Percentiles rank a stretch among this genome's conserved stretches.
Evolutionary conservation across 371 early-diverging fungal genomes (phyloP).

Genomic region (Nosema muscidifuracis): DNA sequence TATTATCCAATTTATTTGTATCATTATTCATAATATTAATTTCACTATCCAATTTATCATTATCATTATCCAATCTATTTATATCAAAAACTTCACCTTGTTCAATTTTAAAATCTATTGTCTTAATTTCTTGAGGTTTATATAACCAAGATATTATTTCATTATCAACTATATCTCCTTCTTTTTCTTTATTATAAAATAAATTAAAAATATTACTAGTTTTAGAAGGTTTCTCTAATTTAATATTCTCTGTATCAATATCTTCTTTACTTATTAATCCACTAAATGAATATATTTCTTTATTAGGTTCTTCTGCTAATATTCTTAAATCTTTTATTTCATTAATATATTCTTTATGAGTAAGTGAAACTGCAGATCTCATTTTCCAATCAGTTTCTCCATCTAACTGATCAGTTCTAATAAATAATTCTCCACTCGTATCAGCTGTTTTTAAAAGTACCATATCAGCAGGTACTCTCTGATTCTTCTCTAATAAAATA

Average conservation of each 20-base stretch:
- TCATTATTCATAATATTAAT: too few relatives aligned
- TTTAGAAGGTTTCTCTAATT: conserved; percentile 2
- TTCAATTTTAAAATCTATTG: too few relatives aligned
- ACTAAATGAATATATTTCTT: conserved; percentile 85
- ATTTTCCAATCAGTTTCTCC: conserved; percentile 99
- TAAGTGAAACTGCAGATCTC: conserved; percentile 52
- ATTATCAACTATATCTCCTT: neutral
- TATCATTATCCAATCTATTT: too few relatives aligned
- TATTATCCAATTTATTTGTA: too few relatives aligned
- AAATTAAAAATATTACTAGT: neutral
- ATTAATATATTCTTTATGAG: conserved; percentile 15
- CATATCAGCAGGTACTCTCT: conserved; percentile 83
- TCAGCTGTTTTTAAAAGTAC: conserved; percentile 71
- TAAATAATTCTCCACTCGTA: conserved; percentile 76
- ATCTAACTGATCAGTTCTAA: conserved; percentile 95
- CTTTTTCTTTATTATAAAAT: conserved; percentile 1
- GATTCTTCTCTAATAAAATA: conserved; percentile 77
- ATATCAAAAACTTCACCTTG: too few relatives aligned
- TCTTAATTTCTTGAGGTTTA: too few relatives aligned
- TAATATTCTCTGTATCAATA: neutral
- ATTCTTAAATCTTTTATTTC: conserved; percentile 28
- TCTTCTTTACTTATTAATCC: conserved; percentile 68
- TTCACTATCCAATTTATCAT: too few relatives aligned
- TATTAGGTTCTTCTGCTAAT: conserved; percentile 78
- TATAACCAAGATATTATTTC: too few relatives aligned